These are phyloP conservation scores for Pelagomonas calceolata DNA, from an alignment of 108 stramenopile species.

Conservation along the genomic window DNA sequence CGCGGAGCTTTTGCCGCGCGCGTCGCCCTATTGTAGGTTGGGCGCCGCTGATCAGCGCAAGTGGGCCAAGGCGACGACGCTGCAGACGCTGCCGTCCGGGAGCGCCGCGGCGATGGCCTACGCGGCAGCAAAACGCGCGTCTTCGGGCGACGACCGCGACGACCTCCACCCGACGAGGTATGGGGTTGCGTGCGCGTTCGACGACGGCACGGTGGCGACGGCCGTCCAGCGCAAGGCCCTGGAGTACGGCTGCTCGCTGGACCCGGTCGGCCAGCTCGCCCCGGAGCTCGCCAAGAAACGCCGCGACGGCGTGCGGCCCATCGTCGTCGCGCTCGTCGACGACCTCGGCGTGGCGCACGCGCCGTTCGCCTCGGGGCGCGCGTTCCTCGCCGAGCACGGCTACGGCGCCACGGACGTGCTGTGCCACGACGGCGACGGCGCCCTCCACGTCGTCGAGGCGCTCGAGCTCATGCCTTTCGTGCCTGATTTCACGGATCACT, in stretches of 20 bases:
- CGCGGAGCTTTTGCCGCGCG: slow-evolving; percentile 56
- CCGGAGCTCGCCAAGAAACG: slow-evolving; percentile 23
- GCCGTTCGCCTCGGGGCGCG: slow-evolving; percentile 64
- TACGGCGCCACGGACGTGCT: slow-evolving; percentile 47
- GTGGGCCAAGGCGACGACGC: neutral
- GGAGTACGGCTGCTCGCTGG: slow-evolving; percentile 72
- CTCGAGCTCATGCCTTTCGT: too few relatives aligned
- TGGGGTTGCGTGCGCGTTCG: slow-evolving; percentile 59
- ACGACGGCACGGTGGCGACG: slow-evolving; percentile 40
- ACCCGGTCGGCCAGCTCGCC: slow-evolving; percentile 63
- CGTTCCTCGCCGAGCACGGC: slow-evolving; percentile 59
- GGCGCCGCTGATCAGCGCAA: slow-evolving; percentile 33
- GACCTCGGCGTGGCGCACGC: slow-evolving; percentile 70
- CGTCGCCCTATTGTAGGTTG: slow-evolving; percentile 55
- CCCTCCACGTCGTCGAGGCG: neutral
- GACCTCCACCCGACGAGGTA: slow-evolving; percentile 60
- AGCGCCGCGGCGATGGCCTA: slow-evolving; percentile 24
- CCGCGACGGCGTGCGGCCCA: too few relatives aligned
- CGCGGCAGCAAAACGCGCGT: slow-evolving; percentile 37
- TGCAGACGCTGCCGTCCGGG: neutral
- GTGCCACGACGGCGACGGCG: slow-evolving; percentile 30
- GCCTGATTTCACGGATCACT: too few relatives aligned
- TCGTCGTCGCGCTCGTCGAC: slow-evolving; percentile 47
- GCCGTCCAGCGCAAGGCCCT: slow-evolving; percentile 51
- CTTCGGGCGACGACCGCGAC: slow-evolving; percentile 32